A percentile compares a stretch with the other conserved stretches of the same genome.
phyloP scores from a whole-genome alignment of 805 yeast genomes.

The Metschnikowia peoriensis region DNA sequence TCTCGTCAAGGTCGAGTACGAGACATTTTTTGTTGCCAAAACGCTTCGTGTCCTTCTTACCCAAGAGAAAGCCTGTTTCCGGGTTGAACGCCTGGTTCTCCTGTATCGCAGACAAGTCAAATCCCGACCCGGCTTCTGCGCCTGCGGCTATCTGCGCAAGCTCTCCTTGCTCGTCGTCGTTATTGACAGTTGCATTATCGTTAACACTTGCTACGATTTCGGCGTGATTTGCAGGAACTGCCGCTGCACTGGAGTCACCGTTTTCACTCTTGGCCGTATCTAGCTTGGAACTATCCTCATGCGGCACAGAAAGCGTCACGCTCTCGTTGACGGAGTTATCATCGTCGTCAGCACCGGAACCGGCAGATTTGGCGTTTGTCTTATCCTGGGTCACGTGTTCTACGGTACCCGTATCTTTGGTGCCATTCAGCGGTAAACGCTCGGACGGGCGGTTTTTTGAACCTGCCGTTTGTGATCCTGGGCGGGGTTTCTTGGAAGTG shows the following conservation, averaged over 20 bases:
- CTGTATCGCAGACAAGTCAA: constrained; percentile 64
- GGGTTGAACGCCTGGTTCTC: constrained; percentile 68
- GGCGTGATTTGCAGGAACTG: neutral
- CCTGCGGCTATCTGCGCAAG: constrained; percentile 16
- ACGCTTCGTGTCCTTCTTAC: constrained; percentile 45
- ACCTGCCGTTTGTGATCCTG: neutral
- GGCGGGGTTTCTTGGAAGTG: neutral
- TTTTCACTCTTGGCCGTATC: constrained; percentile 13
- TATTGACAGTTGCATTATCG: neutral
- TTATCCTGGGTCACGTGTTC: neutral
- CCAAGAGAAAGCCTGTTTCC: constrained; percentile 62
- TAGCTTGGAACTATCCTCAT: constrained; percentile 24
- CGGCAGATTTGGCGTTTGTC: constrained; percentile 1
- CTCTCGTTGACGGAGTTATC: constrained; percentile 41
- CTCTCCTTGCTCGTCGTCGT: neutral
- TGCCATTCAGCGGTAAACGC: neutral
- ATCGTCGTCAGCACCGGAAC: constrained; percentile 29
- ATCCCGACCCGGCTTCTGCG: constrained; percentile 18
- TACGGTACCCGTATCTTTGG: neutral
- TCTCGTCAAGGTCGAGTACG: constrained; percentile 91
- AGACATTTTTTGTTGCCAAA: constrained; percentile 76
- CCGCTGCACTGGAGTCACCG: neutral
- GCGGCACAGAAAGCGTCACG: constrained; percentile 41
- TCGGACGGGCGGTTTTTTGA: neutral
- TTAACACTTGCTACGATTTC: constrained; percentile 3